Percentiles rank a stretch among this genome's conserved stretches.
These are phyloP conservation scores for Pharnaceum exiguum DNA, from an alignment of 148 eudicot genomes.

Conservation along the genomic window DNA sequence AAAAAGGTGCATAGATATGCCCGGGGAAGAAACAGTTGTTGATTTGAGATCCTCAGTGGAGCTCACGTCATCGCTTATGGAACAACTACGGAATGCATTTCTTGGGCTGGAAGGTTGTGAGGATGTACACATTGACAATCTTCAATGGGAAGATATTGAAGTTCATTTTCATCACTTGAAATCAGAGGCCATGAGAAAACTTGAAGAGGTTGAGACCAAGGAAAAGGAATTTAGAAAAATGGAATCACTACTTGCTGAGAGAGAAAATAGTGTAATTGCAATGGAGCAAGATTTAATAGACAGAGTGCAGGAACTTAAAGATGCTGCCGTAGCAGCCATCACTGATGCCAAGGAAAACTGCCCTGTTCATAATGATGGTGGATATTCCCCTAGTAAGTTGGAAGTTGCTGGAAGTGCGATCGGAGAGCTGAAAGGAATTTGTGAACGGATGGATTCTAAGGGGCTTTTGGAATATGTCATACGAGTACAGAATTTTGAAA, in stretches of 20 bases:
- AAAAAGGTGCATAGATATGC: slow-evolving; percentile 16
- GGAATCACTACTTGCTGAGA: slow-evolving; percentile 33
- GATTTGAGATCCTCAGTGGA: slow-evolving; percentile 20
- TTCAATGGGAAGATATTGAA: slow-evolving; percentile 29
- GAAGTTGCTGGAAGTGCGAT: slow-evolving; percentile 28
- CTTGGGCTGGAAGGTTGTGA: slow-evolving; percentile 33
- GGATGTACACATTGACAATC: slow-evolving; percentile 18
- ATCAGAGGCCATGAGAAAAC: slow-evolving; percentile 23
- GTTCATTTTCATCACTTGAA: slow-evolving; percentile 30
- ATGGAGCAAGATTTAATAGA: slow-evolving; percentile 43
- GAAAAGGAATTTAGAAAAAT: slow-evolving; percentile 32
- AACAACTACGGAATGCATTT: slow-evolving; percentile 36
- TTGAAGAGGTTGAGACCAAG: slow-evolving; percentile 30
- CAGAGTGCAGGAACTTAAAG: slow-evolving; percentile 44
- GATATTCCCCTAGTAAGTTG: slow-evolving; percentile 23
- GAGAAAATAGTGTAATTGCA: slow-evolving; percentile 32
- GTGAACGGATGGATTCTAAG: slow-evolving; percentile 49
- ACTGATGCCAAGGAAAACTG: slow-evolving; percentile 39
- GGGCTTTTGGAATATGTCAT: slow-evolving; percentile 37
- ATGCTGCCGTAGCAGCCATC: slow-evolving; percentile 50
- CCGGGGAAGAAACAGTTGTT: slow-evolving; percentile 13
- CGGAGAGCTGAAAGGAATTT: slow-evolving; percentile 35
- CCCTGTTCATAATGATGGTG: slow-evolving; percentile 32
- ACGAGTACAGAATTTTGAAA: slow-evolving; percentile 36
- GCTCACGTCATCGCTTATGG: slow-evolving; percentile 23